Base-by-base conservation (phyloP, 2,329 filamentous ascomycete species). In the Cladosporium sp. region DNA sequence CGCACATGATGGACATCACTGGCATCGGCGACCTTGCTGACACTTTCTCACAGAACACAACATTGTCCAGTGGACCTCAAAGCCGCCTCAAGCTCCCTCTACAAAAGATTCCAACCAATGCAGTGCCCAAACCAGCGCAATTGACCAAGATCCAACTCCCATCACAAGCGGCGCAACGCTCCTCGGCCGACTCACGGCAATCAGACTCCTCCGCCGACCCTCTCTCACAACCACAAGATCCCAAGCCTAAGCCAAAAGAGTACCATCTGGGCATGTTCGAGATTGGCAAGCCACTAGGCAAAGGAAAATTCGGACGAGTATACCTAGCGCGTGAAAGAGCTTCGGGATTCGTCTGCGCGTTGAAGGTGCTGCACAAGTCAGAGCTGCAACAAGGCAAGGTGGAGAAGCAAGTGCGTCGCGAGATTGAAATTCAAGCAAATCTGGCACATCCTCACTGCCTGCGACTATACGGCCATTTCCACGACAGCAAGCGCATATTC, bases 201-300 rank as follows among this genome's bases (percentile, higher is more conserved):
- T 70, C 68, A 47, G 71, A 64, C 69, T 73, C 58, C 68, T 59
- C 56, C 22, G 49, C 58, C 3, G 69, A 73, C 74, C 36, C 74
- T 74, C 51, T 73, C 71, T 65, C 77, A 74, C 54, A 74, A 70
- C 28, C 66, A 62, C 52, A 69, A 50, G 63, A 63, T 22, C 59
- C 64, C 22, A 61, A 59, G 57, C 74, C 77, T 3, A 80, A 77
- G 58, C 64, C 72, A 17, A 77, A 77, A 63, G 68, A 91, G 66
- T 92, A 92, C 75, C 90, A 96, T 71, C 84, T 96, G 3, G 89
- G 90, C 75, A 95, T 95, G 90, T 96, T 96, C 73, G 92, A 96
- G 74, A 96, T 95, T 64, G 90, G 90, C 39, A 88, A 90, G 66
- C 89, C 90, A 1, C 79, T 95, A 3, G 90, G 90, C 55, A 94